Base-by-base conservation (phyloP, 176 grass and related monocot genomes). In the Oryza punctata region DNA sequence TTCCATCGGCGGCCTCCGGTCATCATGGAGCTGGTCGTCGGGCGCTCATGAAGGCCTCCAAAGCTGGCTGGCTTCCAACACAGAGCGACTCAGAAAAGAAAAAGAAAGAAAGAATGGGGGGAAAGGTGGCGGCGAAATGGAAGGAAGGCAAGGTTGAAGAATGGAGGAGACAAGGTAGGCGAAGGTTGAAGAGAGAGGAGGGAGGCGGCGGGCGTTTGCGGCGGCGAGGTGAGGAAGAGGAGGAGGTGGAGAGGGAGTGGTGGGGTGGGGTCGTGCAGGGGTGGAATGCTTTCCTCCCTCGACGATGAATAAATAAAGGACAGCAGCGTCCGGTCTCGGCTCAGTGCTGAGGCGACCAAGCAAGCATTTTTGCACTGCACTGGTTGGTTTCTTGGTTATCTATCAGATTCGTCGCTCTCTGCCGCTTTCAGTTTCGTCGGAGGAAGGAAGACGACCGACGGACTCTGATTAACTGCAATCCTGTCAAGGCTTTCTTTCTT, bases 1-100 rank as follows among this genome's bases (percentile, higher is more conserved):
- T 97, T 94, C 89, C 89, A 86, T 90, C 78, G 84, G 81, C 73
- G 10, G 83, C 78, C 78, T 71, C 73, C 70, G 86, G 80, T 93
- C 78, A 81, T 97, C 94, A 97, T 97, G 80, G 89, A 84, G 43
- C 46, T 85, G 19, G 72, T 78, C n/a, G 81, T 4, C 16, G 59
- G 64, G 81, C 54, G 77, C 81, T 88, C 94, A 96, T 96, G 79
- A 65, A 77, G 76, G 68, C 82, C 82, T 49, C 46, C 46, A 49
- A 57, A 18, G 52, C 52, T 21, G 52, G 52, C 52, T 21, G 5
- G 6, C 6, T 7, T 70, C 28, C 49, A 45, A 4, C 5, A 21
- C 72, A 6, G 8, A 6, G 8, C n/a, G 13, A 12, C 32, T 38
- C 3, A 28, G 5, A 43, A n/a, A 23, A 67, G 6, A 21, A 78